phyloP scores from a whole-genome alignment of 2,329 filamentous ascomycete genomes.

The Massarina eburnea region DNA sequence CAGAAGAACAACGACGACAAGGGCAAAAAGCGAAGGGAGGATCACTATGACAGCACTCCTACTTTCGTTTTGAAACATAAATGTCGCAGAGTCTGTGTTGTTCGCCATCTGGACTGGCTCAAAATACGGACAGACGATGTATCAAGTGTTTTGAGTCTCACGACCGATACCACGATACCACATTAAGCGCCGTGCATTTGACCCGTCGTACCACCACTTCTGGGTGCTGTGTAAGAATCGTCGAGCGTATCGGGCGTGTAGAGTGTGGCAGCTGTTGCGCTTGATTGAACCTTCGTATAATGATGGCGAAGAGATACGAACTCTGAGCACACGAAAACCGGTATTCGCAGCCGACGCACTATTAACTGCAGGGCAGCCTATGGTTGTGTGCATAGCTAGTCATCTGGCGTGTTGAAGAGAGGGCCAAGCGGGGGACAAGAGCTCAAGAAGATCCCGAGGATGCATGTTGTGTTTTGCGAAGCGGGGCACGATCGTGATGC shows the following conservation, averaged over 20 bases:
- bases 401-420: background rate
- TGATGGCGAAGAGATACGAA: background rate
- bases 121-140: too few relatives aligned
- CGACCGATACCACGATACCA: too few relatives aligned
- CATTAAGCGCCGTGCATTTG: too few relatives aligned
- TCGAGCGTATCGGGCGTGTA: too few relatives aligned
- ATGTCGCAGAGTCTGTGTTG: conserved; percentile 7
- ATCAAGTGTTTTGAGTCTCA: too few relatives aligned
- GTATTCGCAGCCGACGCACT: background rate
- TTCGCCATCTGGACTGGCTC: conserved; percentile 13
- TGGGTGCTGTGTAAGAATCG: too few relatives aligned
- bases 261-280: background rate
- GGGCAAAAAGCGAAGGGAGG: conserved; percentile 29
- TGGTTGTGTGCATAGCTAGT: background rate
- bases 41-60: conserved; percentile 33
- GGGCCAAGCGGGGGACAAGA: background rate
- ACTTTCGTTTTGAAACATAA: conserved; percentile 10
- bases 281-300: too few relatives aligned
- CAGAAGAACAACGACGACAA: conserved; percentile 28
- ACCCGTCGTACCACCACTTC: too few relatives aligned
- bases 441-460: background rate
- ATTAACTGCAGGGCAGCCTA: too few relatives aligned
- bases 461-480: background rate
- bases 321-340: background rate
- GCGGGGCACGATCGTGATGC: background rate